Evolutionary conservation across 257 asterid species (phyloP), one percentile per base, ranked within the genome.

Genomic region (Primulina tabacum): DNA sequence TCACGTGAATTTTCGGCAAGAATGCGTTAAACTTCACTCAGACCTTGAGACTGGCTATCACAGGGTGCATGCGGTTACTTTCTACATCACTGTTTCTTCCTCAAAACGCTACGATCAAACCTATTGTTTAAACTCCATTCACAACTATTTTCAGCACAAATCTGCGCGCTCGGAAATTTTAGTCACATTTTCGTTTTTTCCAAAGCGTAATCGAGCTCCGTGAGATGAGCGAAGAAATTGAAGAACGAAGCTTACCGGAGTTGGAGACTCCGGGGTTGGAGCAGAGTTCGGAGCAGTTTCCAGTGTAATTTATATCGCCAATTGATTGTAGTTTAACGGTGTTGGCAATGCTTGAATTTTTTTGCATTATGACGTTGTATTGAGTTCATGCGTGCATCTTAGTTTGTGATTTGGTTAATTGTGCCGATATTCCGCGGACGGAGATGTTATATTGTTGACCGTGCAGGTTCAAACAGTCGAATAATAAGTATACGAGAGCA

Each of bases 401-500:
- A 43, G n/a, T 11, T 12, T 43, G 53, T 43, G 53, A 43, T 43
- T 43, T 12, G 53, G 53, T 43, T 43, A 12, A 43, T 3, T 43
- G 6, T 43, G n/a, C 53, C 2, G 53, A 43, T 12, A 10, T 43
- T 43, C 5, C 59, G 40, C 12, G 26, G 24, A 68, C 38, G 37
- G 26, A 58, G 71, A 17, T 28, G 59, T 62, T 68, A 20, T 47
- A 1, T 64, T 62, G 32, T 57, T 52, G 17, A 26, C 7, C 1
- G 43, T 69, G 65, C 77, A 75, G 83, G 10, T 33, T 64, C 62
- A 62, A 65, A 68, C 71, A 63, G 38, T 62, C 67, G 69, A 79
- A 47, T 56, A 63, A 67, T n/a, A 63, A 18, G 71, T 79, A 79
- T 52, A 68, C 80, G 8, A 75, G 78, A 77, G 73, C 70, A 67